Evolutionary conservation across 257 asterid species (phyloP), one percentile per base, ranked within the genome.

Genomic region (Scutellaria galericulata): DNA sequence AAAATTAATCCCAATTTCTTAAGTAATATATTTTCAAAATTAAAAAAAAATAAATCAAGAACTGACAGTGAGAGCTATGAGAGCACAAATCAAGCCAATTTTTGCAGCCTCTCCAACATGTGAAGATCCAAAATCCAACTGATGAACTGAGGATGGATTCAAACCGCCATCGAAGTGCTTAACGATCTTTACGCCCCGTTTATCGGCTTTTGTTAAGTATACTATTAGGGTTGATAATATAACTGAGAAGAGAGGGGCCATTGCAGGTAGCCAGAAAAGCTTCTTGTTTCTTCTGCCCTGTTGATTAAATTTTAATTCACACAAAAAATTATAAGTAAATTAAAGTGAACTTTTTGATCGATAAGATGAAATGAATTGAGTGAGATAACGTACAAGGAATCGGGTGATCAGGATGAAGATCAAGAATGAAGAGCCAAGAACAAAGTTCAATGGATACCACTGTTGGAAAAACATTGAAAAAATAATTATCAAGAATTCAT

Each of bases 111-210:
- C 84, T 12, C 93, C 89, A 35, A 86, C 74, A 65, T 86, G 85
- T 13, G 86, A 78, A 48, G 79, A 80, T 14, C 83, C 84, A 47
- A 91, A 83, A n/a, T 86, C 80, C 27, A 92, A 74, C 59, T 92
- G 86, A 66, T 85, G 88, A 74, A 82, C 51, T 52, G 96, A 88
- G 66, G 74, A 79, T 24, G 97, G 95, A 74, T 88, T 89, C 3
- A 92, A 66, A 4, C 97, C 97, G 31, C 96, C 93, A 83, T 88
- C 87, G 87, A 92, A 86, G 48, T 89, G 97, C 11, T 85, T 91
- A 18, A 89, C 89, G 40, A 89, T 89, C 68, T 86, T 90, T 9
- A 92, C 79, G 10, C 96, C 96, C 37, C 83, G 97, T 20, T 85
- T 78, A 42, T 92, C 95, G 15, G 89, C 96, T 78, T 84, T 80